These are phyloP conservation scores for Xylaria longipes DNA, from an alignment of 495 filamentous ascomycete species.

Conservation along the genomic window DNA sequence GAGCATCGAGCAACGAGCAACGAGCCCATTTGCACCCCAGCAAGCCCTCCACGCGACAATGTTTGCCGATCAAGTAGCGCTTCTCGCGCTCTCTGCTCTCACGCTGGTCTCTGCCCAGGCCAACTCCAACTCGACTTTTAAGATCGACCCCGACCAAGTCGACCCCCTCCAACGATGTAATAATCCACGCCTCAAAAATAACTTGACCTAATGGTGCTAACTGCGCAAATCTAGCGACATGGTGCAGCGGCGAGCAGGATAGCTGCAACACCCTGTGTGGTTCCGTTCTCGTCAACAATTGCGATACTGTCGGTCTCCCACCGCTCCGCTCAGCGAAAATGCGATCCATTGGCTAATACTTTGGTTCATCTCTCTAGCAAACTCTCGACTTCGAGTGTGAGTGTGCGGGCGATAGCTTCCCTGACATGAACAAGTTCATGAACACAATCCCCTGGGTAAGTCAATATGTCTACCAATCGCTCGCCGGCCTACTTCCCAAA, in stretches of 20 bases:
- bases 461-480: not conserved
- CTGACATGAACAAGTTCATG: conserved; percentile 44
- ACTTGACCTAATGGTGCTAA: conserved; percentile 19
- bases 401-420: conserved; percentile 41
- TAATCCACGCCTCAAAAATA: not conserved
- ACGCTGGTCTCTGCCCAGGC: conserved; percentile 43
- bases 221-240: conserved; percentile 36
- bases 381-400: conserved; percentile 44
- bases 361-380: conserved; percentile 21
- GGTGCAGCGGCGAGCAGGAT: conserved; percentile 43
- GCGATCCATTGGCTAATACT: not conserved
- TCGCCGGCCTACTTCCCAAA: not conserved
- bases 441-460: conserved; percentile 46
- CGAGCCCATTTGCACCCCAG: not conserved
- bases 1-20: not conserved
- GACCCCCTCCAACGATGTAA: conserved; percentile 26
- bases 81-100: conserved; percentile 42
- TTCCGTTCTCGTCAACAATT: conserved; percentile 35
- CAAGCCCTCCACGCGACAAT: conserved; percentile 27
- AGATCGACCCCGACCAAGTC: conserved; percentile 39
- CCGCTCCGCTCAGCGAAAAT: not conserved
- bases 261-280: conserved; percentile 46
- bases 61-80: conserved; percentile 37
- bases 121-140: conserved; percentile 42
- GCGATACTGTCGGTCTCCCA: conserved; percentile 39